These are phyloP conservation scores for Termitomyces bulborhizus DNA, from an alignment of 768 basidiomycete species.

Conservation along the genomic window DNA sequence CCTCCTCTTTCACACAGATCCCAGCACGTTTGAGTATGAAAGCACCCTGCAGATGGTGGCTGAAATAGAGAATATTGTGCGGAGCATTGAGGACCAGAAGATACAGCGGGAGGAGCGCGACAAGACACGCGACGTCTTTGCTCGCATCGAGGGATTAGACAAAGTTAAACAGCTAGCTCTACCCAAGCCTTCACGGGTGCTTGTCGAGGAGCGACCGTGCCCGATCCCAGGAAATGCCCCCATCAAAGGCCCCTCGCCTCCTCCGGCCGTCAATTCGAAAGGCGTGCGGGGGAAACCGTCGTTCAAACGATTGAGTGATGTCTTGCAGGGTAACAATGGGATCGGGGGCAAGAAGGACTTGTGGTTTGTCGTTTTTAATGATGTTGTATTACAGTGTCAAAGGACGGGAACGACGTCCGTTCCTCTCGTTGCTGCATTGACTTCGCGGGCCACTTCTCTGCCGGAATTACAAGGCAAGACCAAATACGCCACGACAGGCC, in stretches of 20 bases:
- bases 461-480: constrained; percentile 82
- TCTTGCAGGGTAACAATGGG: constrained; percentile 54
- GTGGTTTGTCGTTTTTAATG: constrained; percentile 95
- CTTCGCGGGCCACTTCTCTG: constrained; percentile 65
- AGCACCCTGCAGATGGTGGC: constrained; percentile 94
- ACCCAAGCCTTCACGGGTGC: constrained; percentile 83
- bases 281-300: constrained; percentile 78
- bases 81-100: constrained; percentile 98
- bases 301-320: constrained; percentile 85
- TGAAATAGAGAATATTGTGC: constrained; percentile 93
- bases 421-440: constrained; percentile 64
- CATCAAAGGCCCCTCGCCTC: constrained; percentile 33
- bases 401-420: constrained; percentile 84
- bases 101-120: constrained; percentile 94
- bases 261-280: constrained; percentile 42
- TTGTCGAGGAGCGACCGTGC: constrained; percentile 74
- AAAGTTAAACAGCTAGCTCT: constrained; percentile 88
- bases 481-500: constrained; percentile 79
- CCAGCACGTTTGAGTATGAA: constrained; percentile 96
- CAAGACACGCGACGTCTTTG: constrained; percentile 91
- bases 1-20: constrained; percentile 93
- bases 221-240: constrained; percentile 23
- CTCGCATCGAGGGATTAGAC: constrained; percentile 93
- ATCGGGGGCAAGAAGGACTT: constrained; percentile 73
- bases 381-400: constrained; percentile 90